A percentile compares a stretch with the other conserved stretches of the same genome.
Evolutionary conservation across 2,329 filamentous ascomycete species (phyloP).

Genomic region (Xylariaceae sp.): DNA sequence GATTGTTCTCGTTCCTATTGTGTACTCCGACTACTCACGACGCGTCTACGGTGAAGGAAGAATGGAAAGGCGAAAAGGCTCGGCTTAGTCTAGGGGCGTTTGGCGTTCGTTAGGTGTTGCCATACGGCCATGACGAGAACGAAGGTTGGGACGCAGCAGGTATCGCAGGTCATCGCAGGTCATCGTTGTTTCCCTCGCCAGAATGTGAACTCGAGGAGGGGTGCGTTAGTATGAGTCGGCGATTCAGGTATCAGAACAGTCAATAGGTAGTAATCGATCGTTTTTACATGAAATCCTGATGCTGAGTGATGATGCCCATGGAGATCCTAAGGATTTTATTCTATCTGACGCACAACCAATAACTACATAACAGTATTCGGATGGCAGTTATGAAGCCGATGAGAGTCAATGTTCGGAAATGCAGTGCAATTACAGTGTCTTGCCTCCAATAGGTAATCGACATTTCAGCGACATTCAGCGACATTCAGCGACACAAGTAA

Average conservation of each 20-base stretch:
- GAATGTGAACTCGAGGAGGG: not conserved
- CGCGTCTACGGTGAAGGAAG: not conserved
- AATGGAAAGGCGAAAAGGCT: constrained; percentile 3
- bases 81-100: constrained; percentile 12
- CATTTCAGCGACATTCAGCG: too few species aligned
- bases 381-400: not conserved
- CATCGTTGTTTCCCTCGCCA: not conserved
- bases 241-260: constrained; percentile 2
- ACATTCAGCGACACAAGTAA: too few species aligned
- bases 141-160: constrained; percentile 10
- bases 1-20: constrained; percentile 23
- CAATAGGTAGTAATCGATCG: constrained; percentile 12
- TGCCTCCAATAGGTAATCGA: not conserved
- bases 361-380: not conserved
- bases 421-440: not conserved
- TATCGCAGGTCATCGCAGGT: too few species aligned
- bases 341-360: not conserved
- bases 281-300: not conserved
- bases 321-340: not conserved
- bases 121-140: constrained; percentile 7
- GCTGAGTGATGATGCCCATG: not conserved
- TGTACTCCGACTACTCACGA: not conserved
- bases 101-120: constrained; percentile 10
- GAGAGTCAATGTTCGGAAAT: not conserved
- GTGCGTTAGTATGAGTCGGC: not conserved